Base-by-base conservation (phyloP, 2,329 filamentous ascomycete species). In the Cryoendolithus antarcticus region DNA sequence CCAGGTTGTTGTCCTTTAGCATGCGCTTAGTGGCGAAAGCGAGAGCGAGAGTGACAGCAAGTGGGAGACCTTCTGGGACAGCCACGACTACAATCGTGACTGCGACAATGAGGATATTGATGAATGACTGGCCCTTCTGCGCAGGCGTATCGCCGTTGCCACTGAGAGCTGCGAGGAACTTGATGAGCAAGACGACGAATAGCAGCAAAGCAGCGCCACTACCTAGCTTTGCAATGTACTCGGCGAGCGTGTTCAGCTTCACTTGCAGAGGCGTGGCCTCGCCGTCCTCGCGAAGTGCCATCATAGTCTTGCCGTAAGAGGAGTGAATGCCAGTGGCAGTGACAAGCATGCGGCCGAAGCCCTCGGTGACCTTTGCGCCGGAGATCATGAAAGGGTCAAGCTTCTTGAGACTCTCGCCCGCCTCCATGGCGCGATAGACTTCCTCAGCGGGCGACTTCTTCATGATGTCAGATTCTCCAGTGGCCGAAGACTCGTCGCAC, bases 301-400 rank as follows among this genome's bases (percentile, higher is more conserved):
- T 80, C 64, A 88, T 72, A 2, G 78, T 86, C 52, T 83, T 82
- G 40, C 83, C 83, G 51, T 83, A 78, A 27, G 74, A 81, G 1
- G 82, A 84, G 57, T 88, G 72, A 29, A 80, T 69, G 46, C 83
- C 83, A 11, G 80, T 77, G 4, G 82, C 74, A 1, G 81, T 85
- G 39, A 86, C 82, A 39, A 89, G 58, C 58, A 85, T 88, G 3
- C 74, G 77, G 7, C 84, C 83, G 6, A 85, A 70, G 39, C 83
- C 83, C 51, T 86, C 80, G 0, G 77, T 76, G 8, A 89, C 77
- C 48, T 85, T 86, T 2, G 80, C 80, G 34, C 83, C 88, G 24
- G 86, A 94, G 49, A 93, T 83, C 51, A 95, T 86, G 58, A 89
- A 89, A 0, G 83, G 83, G 49, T 88, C 83, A 44, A 81, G 64